Conservation (phyloP, 164 flowering plant genomes). For the Aristolochia californica region DNA sequence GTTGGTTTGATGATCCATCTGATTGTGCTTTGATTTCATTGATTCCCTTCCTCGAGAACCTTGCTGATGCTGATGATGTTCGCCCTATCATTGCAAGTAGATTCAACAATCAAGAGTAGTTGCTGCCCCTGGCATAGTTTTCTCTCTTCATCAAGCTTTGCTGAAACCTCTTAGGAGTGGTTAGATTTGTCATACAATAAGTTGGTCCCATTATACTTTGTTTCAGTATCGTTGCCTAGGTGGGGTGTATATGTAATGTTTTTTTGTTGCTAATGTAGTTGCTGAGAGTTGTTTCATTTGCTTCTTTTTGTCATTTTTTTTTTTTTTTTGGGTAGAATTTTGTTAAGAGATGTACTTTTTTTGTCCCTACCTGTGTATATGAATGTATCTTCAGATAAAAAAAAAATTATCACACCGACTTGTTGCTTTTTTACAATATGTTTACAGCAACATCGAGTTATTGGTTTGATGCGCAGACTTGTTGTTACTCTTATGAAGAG, state of each 20-base stretch:
- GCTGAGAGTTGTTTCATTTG: not conserved
- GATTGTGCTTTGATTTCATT: slow-evolving; percentile 53
- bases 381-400: not conserved
- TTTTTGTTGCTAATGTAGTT: slow-evolving; percentile 2
- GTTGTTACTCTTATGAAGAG: too few species aligned
- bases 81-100: slow-evolving; percentile 85
- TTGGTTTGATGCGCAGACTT: too few species aligned
- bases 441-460: too few species aligned
- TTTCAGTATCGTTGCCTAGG: slow-evolving; percentile 1
- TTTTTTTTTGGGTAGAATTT: too few species aligned
- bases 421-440: too few species aligned
- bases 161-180: slow-evolving; percentile 4
- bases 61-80: slow-evolving; percentile 77
- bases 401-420: not conserved
- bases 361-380: slow-evolving; percentile 1
- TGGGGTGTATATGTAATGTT: slow-evolving; percentile 2
- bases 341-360: not conserved
- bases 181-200: too few species aligned
- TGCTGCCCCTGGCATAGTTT: slow-evolving; percentile 12
- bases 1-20: slow-evolving; percentile 85
- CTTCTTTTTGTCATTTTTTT: not conserved
- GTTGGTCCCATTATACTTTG: not conserved
- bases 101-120: slow-evolving; percentile 76
- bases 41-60: slow-evolving; percentile 67
- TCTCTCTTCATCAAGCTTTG: slow-evolving; percentile 6